Percentiles rank a stretch among this genome's conserved stretches.
Conservation (phyloP, 2,329 filamentous ascomycete species). For the Claviceps spartinae region DNA sequence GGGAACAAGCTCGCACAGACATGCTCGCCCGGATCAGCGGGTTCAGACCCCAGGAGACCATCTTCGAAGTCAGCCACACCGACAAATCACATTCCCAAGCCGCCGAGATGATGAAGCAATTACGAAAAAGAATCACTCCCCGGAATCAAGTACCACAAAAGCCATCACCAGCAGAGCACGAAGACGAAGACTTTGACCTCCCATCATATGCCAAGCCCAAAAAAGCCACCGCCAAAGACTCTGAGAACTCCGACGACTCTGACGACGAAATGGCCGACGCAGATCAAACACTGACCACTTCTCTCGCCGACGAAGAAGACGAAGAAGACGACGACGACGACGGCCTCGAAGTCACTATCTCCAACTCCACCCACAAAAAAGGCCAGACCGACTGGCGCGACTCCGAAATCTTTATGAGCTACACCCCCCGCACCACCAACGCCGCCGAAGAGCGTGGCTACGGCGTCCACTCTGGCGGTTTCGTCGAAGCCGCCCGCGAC, state of each 20-base stretch:
- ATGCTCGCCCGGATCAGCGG: conserved; percentile 84
- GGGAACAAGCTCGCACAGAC: conserved; percentile 60
- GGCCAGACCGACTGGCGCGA: conserved; percentile 60
- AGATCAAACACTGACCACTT: not conserved
- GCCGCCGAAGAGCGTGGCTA: conserved; percentile 84
- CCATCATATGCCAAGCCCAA: conserved; percentile 1
- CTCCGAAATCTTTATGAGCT: conserved; percentile 90
- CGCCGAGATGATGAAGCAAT: conserved; percentile 61
- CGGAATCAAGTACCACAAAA: conserved; percentile 31
- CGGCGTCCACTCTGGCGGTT: conserved; percentile 77
- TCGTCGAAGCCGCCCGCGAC: conserved; percentile 74
- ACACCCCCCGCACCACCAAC: conserved; percentile 70
- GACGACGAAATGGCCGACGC: conserved; percentile 7
- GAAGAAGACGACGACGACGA: conserved; percentile 42
- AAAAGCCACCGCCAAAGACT: conserved; percentile 11
- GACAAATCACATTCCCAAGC: conserved; percentile 52
- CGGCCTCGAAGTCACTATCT: conserved; percentile 58
- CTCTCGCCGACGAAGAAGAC: conserved; percentile 19
- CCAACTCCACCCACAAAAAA: conserved; percentile 39
- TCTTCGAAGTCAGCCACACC: conserved; percentile 82
- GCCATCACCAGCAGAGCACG: conserved; percentile 21
- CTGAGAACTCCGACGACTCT: conserved; percentile 9
- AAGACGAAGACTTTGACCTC: conserved; percentile 15
- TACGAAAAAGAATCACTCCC: conserved; percentile 55
- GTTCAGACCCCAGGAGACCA: conserved; percentile 81